Base-by-base conservation (phyloP, 805 yeast genomes). In the Grigorovia humatica region DNA sequence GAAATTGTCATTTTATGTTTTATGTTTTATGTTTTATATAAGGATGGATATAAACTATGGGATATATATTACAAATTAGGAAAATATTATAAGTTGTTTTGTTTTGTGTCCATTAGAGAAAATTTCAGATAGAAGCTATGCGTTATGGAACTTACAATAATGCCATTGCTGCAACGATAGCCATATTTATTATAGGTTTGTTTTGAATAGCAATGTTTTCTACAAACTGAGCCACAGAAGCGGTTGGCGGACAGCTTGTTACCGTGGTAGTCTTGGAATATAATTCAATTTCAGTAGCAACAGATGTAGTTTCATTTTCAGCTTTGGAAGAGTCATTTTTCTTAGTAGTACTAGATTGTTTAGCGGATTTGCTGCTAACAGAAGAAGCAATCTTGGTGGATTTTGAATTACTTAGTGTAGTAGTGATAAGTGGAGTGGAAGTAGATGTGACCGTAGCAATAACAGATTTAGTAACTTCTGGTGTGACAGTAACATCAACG, bases 401-500 rank as follows among this genome's bases (percentile, higher is more conserved):
- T 23, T 29, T 11, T 27, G 45, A 27, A 7, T 20, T 2, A 12
- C 63, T 56, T 27, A 69, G 57, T 35, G 68, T 63, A 48, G 60
- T 63, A 47, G 71, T 69, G 38, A 67, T 60, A 61, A 58, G 62
- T 48, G 70, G 62, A n/a, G 74, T 70, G 44, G 73, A 70, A 30
- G 73, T 69, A 30, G 70, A 62, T 47, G 67, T 64, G 20, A 56
- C 62, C 51, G 75, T 72, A 57, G 74, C 72, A 52, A 72, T 74
- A 49, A 74, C 69, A 38, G 79, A 71, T 29, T 65, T 67, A 54
- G 75, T 70, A 47, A 44, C 51, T 51, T 74, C 67, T 57, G 80
- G 80, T 48, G 80, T 76, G 55, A 71, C 62, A 55, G 80, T 75
- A 56, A 70, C 66, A 56, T 76, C 79, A 49, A 74, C 76, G 62